Percentiles rank a stretch among this genome's conserved stretches.
Evolutionary conservation across 1,139 yeast species (phyloP).

Genomic region (Yamadazyma diospyri): DNA sequence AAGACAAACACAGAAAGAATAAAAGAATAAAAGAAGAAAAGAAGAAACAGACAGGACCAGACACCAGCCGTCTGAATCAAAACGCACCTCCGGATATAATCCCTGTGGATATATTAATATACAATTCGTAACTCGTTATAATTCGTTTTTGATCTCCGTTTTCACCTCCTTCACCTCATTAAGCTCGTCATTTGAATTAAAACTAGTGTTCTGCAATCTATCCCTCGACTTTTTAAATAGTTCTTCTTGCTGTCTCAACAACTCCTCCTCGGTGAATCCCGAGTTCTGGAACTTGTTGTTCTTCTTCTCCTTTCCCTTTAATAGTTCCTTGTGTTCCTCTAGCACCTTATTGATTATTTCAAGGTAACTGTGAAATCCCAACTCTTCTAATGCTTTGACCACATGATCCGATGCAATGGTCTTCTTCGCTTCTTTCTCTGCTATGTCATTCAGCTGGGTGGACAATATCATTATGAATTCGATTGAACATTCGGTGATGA

Average conservation of each 20-base stretch:
- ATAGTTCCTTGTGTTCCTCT: slow-evolving; percentile 81
- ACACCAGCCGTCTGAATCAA: no score
- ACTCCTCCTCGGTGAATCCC: slow-evolving; percentile 88
- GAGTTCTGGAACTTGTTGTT: slow-evolving; percentile 91
- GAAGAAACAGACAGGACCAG: no score
- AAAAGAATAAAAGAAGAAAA: no score
- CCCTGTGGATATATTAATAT: slow-evolving; percentile 5
- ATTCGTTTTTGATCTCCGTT: slow-evolving; percentile 2
- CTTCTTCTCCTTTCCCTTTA: slow-evolving; percentile 86
- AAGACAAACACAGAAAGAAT: no score
- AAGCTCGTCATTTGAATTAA: slow-evolving; percentile 7
- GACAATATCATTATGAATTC: slow-evolving; percentile 94
- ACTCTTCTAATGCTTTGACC: slow-evolving; percentile 79
- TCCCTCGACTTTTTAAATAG: slow-evolving; percentile 86
- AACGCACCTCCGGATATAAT: no score
- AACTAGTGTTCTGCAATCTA: slow-evolving; percentile 44
- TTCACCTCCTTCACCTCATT: no score
- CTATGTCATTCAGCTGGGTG: slow-evolving; percentile 92
- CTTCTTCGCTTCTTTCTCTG: slow-evolving; percentile 93
- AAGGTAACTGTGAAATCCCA: slow-evolving; percentile 83
- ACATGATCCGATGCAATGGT: slow-evolving; percentile 98
- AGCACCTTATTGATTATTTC: slow-evolving; percentile 80
- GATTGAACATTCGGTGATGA: slow-evolving; percentile 91
- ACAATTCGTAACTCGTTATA: slow-evolving; percentile 7
- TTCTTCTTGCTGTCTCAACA: slow-evolving; percentile 88